A percentile compares a stretch with the other conserved stretches of the same genome.
phyloP scores from a whole-genome alignment of 164 flowering plant genomes.

The Piper betle region DNA sequence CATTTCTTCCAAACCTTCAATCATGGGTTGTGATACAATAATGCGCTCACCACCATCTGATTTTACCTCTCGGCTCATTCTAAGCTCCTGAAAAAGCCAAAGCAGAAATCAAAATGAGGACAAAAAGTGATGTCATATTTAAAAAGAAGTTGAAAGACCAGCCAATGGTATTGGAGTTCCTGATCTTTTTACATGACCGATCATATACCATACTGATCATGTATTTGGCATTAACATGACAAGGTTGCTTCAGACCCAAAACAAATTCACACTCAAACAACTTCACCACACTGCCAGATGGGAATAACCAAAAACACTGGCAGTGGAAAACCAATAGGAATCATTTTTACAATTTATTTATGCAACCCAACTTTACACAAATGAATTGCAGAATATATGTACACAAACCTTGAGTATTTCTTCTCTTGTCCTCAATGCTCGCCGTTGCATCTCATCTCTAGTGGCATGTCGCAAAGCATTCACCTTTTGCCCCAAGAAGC shows the following conservation, averaged over 20 bases:
- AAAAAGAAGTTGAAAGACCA: too few relatives aligned
- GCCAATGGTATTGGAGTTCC: too few relatives aligned
- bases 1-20: constrained; percentile 93
- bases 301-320: not conserved
- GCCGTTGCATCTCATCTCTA: constrained; percentile 88
- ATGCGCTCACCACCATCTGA: constrained; percentile 95
- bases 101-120: constrained; percentile 1
- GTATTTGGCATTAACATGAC: not conserved
- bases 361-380: too few relatives aligned
- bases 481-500: constrained; percentile 69
- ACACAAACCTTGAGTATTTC: constrained; percentile 73
- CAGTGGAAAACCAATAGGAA: too few relatives aligned
- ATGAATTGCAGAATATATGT: not conserved
- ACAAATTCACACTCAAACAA: not conserved
- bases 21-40: constrained; percentile 55
- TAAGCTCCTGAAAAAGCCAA: constrained; percentile 44
- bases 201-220: not conserved
- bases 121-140: not conserved
- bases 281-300: not conserved
- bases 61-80: constrained; percentile 71
- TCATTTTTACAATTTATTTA: too few relatives aligned
- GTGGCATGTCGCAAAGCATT: constrained; percentile 77
- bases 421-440: constrained; percentile 67
- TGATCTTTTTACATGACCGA: too few relatives aligned
- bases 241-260: too few relatives aligned